Conservation (phyloP, 257 asterid species). For the Echium plantagineum region DNA sequence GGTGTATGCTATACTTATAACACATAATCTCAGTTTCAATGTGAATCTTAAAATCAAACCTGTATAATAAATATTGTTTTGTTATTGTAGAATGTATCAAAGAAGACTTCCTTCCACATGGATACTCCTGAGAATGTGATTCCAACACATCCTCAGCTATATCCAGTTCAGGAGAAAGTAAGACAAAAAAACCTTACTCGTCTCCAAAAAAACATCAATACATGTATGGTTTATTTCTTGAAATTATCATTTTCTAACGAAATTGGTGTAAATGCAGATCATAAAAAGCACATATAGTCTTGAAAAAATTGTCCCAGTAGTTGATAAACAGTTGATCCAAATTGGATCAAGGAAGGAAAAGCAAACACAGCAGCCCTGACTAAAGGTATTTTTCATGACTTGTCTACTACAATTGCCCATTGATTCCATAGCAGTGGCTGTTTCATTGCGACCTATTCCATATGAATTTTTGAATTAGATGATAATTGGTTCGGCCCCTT, state of each 20-base stretch:
- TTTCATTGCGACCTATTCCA: too few relatives aligned
- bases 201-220: background rate
- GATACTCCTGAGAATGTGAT: background rate
- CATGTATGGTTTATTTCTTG: background rate
- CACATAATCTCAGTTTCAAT: background rate
- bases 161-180: constrained; percentile 45
- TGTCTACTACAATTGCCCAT: too few relatives aligned
- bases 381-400: constrained; percentile 28
- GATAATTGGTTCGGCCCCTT: too few relatives aligned
- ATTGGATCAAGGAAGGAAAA: constrained; percentile 32
- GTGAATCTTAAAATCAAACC: background rate
- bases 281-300: constrained; percentile 9
- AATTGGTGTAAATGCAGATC: constrained; percentile 2
- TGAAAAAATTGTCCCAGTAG: constrained; percentile 20
- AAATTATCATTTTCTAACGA: background rate
- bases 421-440: too few relatives aligned
- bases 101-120: too few relatives aligned
- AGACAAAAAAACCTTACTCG: constrained; percentile 10
- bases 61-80: constrained; percentile 7
- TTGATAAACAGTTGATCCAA: constrained; percentile 46
- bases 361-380: constrained; percentile 24
- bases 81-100: constrained; percentile 17
- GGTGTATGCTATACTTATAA: background rate
- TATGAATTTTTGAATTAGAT: too few relatives aligned
- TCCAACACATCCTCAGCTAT: too few relatives aligned